phyloP scores from a whole-genome alignment of 192 early-diverging fungal genomes.

The Gryganskiella cystojenkinii region DNA sequence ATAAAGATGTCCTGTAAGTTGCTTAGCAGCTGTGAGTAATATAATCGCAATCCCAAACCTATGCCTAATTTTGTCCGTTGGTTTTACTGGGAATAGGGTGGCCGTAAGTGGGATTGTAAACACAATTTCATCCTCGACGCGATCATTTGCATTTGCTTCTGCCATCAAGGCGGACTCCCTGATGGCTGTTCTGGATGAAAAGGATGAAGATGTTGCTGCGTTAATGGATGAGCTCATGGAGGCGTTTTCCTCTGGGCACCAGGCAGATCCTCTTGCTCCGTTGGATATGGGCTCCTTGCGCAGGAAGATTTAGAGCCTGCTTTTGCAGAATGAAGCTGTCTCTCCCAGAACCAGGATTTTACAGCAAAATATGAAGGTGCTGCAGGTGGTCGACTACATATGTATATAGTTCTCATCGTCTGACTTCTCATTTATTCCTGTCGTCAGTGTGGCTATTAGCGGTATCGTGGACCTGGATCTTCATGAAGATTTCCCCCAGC shows the following conservation, averaged over 20 bases:
- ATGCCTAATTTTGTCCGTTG: too few relatives aligned
- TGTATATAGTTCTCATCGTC: constrained; percentile 18
- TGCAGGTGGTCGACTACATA: constrained; percentile 13
- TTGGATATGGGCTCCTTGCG: constrained; percentile 6
- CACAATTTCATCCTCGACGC: constrained; percentile 15
- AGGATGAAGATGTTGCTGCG: background rate
- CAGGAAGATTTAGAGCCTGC: constrained; percentile 10
- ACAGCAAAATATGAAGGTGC: constrained; percentile 5
- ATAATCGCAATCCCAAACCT: too few relatives aligned
- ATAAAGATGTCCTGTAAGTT: too few relatives aligned
- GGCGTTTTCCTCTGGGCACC: constrained; percentile 9
- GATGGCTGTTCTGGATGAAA: constrained; percentile 14
- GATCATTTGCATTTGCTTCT: constrained; percentile 10
- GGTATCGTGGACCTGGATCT: constrained; percentile 23
- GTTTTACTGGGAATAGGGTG: too few relatives aligned
- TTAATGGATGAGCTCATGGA: constrained; percentile 17
- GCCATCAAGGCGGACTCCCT: constrained; percentile 14
- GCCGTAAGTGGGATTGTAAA: too few relatives aligned
- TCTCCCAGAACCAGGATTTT: background rate
- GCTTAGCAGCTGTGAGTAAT: too few relatives aligned
- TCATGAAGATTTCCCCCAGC: constrained; percentile 17
- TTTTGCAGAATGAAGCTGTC: background rate
- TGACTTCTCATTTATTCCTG: constrained; percentile 13
- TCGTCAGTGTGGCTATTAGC: constrained; percentile 13
- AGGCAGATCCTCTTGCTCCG: constrained; percentile 14